Base-by-base conservation (phyloP, 2,329 filamentous ascomycete genomes). In the Lojkania enalia region DNA sequence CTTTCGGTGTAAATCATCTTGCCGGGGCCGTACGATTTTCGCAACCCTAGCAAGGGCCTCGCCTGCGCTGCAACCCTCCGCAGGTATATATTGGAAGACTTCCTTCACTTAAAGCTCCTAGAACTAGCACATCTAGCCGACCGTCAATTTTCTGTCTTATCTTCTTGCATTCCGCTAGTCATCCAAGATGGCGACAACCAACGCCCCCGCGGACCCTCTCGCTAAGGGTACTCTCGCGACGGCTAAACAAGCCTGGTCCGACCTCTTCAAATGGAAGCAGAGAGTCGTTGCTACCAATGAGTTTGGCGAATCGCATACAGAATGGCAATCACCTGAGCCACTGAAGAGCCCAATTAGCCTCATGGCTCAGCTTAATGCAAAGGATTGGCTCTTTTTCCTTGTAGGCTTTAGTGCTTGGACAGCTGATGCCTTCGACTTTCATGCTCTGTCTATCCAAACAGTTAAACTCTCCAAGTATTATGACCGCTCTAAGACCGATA, bases 361-460 rank as follows among this genome's bases (percentile, higher is more conserved):
- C 20, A 74, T 90, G 49, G 77, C 75, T 20, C 78, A 84, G 69
- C 77, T 94, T 13, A 79, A 76, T 2, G 73, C 74, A 18, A 80
- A 77, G 48, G 83, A 87, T 63, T 92, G 88, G 87, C 61, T 87
- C 13, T 90, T 88, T 73, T 76, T 92, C 71, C 52, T 87, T 30
- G 85, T 90, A 9, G 88, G 87, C 2, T 83, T 91, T 62, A 69
- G 79, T 23, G 84, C 87, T 13, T 92, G 88, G 88, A 87, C 82
- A 1, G 87, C 87, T 44, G 88, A 92, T 66, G 87, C 88, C 3
- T 92, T 91, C 65, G 88, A 90, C 69, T 92, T 91, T 64, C 87
- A 90, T 69, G 86, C 88, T 19, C 77, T 92, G 6, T 87, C 84
- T 3, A 88, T 92, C 52, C 87, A 90, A 66, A 88, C 87, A 3